Conservation (phyloP, 257 asterid genomes). For the Dorcoceras hygrometricum region DNA sequence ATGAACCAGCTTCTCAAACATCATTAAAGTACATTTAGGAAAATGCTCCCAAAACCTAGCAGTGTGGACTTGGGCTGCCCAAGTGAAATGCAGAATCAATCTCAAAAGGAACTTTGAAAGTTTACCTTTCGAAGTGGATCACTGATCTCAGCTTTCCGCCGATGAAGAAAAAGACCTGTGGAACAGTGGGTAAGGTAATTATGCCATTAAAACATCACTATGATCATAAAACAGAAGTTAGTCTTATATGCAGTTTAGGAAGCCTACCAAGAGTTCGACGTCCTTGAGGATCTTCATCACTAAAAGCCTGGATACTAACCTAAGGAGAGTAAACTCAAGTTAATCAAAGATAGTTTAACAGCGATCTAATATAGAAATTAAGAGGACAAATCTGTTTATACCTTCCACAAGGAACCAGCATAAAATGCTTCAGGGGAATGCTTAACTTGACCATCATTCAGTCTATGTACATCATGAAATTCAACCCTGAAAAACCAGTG, state of each 20-base stretch:
- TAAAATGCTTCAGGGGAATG: constrained; percentile 89
- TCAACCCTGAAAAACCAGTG: constrained; percentile 66
- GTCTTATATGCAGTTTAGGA: constrained; percentile 1
- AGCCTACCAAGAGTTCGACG: constrained; percentile 89
- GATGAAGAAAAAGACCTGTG: constrained; percentile 93
- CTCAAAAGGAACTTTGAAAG: constrained; percentile 15
- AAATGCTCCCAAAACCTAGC: neutral
- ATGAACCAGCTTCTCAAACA: neutral
- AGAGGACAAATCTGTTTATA: constrained; percentile 26
- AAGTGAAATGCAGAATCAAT: neutral
- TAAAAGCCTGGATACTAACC: constrained; percentile 97
- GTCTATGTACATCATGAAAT: constrained; percentile 88
- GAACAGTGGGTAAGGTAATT: constrained; percentile 20
- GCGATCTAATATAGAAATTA: neutral
- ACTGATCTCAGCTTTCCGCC: constrained; percentile 84
- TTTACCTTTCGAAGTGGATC: constrained; percentile 80
- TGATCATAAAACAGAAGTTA: constrained; percentile 14
- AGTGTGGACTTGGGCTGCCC: neutral
- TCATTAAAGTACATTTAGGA: neutral
- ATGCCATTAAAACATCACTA: constrained; percentile 10
- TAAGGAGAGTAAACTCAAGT: constrained; percentile 27
- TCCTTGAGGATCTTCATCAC: constrained; percentile 97
- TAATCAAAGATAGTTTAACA: constrained; percentile 10
- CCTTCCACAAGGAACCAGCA: constrained; percentile 99
- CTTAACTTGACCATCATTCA: constrained; percentile 89